phyloP scores from a whole-genome alignment of 192 early-diverging fungal genomes.

The Dissophora ornata region DNA sequence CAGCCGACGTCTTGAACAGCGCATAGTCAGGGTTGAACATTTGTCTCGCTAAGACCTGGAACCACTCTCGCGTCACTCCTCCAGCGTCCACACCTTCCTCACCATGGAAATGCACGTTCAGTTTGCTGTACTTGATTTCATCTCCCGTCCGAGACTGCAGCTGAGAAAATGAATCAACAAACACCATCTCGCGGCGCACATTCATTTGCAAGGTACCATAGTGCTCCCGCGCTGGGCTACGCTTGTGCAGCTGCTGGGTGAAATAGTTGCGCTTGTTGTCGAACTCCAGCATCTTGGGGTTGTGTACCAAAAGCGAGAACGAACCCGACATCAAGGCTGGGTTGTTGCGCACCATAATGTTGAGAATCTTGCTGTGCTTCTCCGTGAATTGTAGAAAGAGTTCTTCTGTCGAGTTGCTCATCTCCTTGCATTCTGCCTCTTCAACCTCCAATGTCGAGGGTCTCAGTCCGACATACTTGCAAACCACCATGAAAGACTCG shows the following conservation, averaged over 20 bases:
- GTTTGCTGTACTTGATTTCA: slow-evolving; percentile 93
- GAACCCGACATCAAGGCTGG: slow-evolving; percentile 96
- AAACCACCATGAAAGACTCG: slow-evolving; percentile 98
- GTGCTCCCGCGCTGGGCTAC: slow-evolving; percentile 66
- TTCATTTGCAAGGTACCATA: slow-evolving; percentile 85
- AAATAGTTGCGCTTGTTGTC: slow-evolving; percentile 99
- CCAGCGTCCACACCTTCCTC: slow-evolving; percentile 99
- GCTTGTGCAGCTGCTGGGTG: slow-evolving; percentile 93
- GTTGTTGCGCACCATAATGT: slow-evolving; percentile 98
- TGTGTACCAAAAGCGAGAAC: slow-evolving; percentile 95
- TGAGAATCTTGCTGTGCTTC: slow-evolving; percentile 94
- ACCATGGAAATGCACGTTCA: slow-evolving; percentile 92
- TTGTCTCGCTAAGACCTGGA: slow-evolving; percentile 93
- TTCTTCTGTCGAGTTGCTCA: slow-evolving; percentile 61
- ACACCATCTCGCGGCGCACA: slow-evolving; percentile 92
- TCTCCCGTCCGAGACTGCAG: slow-evolving; percentile 90
- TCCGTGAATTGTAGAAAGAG: slow-evolving; percentile 94
- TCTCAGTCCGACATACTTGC: slow-evolving; percentile 81
- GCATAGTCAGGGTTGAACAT: slow-evolving; percentile 99
- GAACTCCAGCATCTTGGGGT: slow-evolving; percentile 97
- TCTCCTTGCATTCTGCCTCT: slow-evolving; percentile 26
- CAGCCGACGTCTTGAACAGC: slow-evolving; percentile 95
- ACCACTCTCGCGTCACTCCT: slow-evolving; percentile 98
- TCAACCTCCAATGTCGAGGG: slow-evolving; percentile 53
- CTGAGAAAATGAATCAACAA: slow-evolving; percentile 97